Conservation (phyloP, 2,329 filamentous ascomycete genomes). For the Ceratocystis cubensis region DNA sequence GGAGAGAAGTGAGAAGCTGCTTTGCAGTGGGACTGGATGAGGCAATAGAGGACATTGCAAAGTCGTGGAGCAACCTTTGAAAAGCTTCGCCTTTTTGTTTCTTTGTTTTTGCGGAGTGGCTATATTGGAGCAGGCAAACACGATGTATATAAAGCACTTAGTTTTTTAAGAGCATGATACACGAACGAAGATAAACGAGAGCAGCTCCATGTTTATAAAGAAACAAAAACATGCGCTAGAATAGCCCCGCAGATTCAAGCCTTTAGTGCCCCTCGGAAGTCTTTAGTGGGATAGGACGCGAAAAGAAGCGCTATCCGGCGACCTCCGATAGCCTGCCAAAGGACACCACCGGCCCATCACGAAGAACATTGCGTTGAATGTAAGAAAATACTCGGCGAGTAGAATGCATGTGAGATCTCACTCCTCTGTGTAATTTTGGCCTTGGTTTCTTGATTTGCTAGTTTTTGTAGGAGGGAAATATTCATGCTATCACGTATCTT, state of each 20-base stretch:
- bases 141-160: neutral
- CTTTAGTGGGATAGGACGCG: neutral
- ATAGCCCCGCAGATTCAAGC: neutral
- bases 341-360: neutral
- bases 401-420: too few species aligned
- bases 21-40: slow-evolving; percentile 16
- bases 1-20: slow-evolving; percentile 31
- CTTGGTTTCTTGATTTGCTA: too few species aligned
- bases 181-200: neutral
- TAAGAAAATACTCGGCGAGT: too few species aligned
- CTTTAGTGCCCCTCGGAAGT: neutral
- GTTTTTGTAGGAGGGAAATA: too few species aligned
- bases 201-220: neutral
- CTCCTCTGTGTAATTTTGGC: too few species aligned
- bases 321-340: slow-evolving; percentile 17
- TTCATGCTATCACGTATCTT: neutral
- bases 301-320: slow-evolving; percentile 20
- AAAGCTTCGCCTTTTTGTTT: neutral
- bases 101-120: neutral
- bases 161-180: neutral
- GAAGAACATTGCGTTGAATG: neutral
- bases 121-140: neutral
- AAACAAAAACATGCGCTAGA: neutral
- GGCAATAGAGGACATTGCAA: slow-evolving; percentile 20
- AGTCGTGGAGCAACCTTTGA: slow-evolving; percentile 18